These are phyloP conservation scores for Paracorniculantispora psalliotae DNA, from an alignment of 2,329 filamentous ascomycete species.

Conservation along the genomic window DNA sequence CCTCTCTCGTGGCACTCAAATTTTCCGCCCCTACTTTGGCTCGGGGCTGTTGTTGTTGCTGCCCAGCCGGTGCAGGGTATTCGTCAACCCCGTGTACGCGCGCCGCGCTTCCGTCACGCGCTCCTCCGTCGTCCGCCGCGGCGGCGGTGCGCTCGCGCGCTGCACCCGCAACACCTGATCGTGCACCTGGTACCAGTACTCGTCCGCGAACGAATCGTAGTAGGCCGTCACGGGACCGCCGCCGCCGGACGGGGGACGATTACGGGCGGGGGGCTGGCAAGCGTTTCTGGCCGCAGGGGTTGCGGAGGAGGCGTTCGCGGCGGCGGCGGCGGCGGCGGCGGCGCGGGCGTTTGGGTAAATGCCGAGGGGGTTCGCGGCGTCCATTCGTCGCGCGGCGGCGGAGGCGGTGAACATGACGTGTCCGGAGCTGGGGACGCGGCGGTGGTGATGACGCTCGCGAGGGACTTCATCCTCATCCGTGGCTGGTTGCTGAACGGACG, in stretches of 20 bases:
- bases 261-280: too few species aligned
- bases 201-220: background rate
- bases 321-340: too few species aligned
- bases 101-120: background rate
- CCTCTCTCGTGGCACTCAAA: too few species aligned
- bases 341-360: too few species aligned
- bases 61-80: background rate
- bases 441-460: background rate
- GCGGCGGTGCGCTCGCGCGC: background rate
- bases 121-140: background rate
- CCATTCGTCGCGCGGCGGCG: background rate
- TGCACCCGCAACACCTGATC: background rate
- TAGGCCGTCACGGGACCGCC: background rate
- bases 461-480: too few species aligned
- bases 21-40: background rate
- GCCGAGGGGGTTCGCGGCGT: background rate
- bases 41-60: background rate
- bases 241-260: too few species aligned
- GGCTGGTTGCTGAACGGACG: too few species aligned
- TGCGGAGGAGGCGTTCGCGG: too few species aligned
- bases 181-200: background rate
- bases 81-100: constrained; percentile 1
- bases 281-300: too few species aligned
- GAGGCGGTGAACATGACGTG: background rate
- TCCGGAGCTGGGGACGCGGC: background rate